Evolutionary conservation across 1,139 yeast species (phyloP), one percentile per base, ranked within the genome.

Genomic region (Hyphopichia fennica): DNA sequence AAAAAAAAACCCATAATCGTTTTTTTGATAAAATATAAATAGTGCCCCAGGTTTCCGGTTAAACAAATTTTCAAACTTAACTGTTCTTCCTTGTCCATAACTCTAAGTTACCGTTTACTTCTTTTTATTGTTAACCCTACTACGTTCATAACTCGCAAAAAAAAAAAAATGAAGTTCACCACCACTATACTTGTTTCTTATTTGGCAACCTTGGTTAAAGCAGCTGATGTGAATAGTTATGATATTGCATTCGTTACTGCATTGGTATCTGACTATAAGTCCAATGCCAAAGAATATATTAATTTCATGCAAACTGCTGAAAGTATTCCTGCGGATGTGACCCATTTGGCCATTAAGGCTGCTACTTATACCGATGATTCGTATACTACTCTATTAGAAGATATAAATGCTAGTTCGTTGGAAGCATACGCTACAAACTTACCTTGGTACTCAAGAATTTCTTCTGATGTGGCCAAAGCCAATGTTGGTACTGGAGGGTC

Each of bases 361-460:
- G 58, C 53, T 25, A 72, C 77, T 35, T 72, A 72, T 50, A 69
- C 62, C 10, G 69, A 68, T 49, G 60, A 63, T 46, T 56, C 67
- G 16, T 69, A 72, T 55, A 72, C 78, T 23, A 69, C 77, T 11
- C 55, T 72, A 45, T 62, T 72, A 52, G 57, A 61, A 33, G 50
- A 63, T 38, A 40, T 62, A 17, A 46, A 63, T 42, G 52, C 71
- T 23, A 37, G 49, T 7, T 46, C 58, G 11, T 61, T 73, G 46
- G 62, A 56, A 50, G 46, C 51, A 15, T 72, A 58, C 51, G 78
- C 75, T 32, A 62, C 72, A 33, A 58, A 59, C 32, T 65, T 73
- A 48, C 77, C 78, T 28, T 73, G 79, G 79, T 69, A 63, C 54
- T 39, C 69, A 16, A 57, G 72, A 42, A 56, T 71, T 42, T 54